These are phyloP conservation scores for Bonia amplexicaulis DNA, from an alignment of 176 grass and related monocot genomes.

Conservation along the genomic window DNA sequence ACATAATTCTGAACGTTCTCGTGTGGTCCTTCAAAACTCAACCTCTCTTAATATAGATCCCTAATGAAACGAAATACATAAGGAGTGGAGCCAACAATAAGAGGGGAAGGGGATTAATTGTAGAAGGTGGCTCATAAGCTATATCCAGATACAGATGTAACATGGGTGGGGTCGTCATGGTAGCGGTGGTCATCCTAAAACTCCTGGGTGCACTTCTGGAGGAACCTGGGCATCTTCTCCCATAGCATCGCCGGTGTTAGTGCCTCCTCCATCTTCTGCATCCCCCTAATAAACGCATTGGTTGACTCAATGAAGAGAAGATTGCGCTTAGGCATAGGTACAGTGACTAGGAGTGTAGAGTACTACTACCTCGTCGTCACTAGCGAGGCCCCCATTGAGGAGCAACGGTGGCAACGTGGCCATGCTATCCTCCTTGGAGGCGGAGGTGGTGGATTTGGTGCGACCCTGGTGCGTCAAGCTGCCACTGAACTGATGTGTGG, in stretches of 20 bases:
- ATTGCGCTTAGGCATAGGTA: neutral
- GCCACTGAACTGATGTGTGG: no score
- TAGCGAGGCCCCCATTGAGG: no score
- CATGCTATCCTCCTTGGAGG: no score
- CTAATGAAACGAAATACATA: neutral
- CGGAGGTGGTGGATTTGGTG: no score
- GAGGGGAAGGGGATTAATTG: neutral
- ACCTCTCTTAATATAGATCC: neutral
- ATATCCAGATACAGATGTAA: conserved; percentile 82
- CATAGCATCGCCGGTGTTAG: conserved; percentile 45
- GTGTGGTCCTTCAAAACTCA: no score
- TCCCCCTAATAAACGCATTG: neutral
- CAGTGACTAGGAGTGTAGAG: neutral
- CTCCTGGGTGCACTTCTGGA: conserved; percentile 85
- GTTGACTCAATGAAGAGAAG: no score
- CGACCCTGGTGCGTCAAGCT: no score
- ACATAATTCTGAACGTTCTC: no score
- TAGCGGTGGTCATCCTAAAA: conserved; percentile 63
- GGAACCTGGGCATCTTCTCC: conserved; percentile 85
- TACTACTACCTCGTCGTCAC: conserved; percentile 4
- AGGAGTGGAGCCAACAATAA: neutral
- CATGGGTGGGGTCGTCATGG: conserved; percentile 56
- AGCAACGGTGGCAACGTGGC: no score
- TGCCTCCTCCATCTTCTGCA: conserved; percentile 51
- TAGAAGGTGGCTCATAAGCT: conserved; percentile 42